These are phyloP conservation scores for Phytophthora nicotianae DNA, from an alignment of 352 stramenopile species.

Conservation along the genomic window DNA sequence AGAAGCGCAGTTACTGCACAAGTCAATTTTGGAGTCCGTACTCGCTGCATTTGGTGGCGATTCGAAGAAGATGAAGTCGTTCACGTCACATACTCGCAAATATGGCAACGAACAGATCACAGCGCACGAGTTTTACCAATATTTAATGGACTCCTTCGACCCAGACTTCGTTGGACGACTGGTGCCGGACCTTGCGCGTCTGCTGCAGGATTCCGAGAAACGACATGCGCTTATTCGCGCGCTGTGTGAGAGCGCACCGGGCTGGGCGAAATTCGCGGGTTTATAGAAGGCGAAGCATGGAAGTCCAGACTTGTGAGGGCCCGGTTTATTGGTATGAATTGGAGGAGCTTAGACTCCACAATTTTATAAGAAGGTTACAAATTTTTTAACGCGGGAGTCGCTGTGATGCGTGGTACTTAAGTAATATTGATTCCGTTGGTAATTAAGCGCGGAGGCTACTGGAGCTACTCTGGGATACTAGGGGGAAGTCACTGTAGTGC, in stretches of 20 bases:
- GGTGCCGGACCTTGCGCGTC: slow-evolving; percentile 81
- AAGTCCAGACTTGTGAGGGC: background rate
- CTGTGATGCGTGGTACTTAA: slow-evolving; percentile 10
- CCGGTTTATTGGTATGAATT: slow-evolving; percentile 21
- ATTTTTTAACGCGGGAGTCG: slow-evolving; percentile 28
- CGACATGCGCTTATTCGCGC: slow-evolving; percentile 81
- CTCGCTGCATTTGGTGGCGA: slow-evolving; percentile 75
- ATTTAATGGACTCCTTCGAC: slow-evolving; percentile 90
- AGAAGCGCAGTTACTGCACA: slow-evolving; percentile 80
- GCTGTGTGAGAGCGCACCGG: slow-evolving; percentile 83
- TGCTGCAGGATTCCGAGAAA: slow-evolving; percentile 86
- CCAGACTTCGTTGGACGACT: slow-evolving; percentile 86
- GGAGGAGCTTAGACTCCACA: slow-evolving; percentile 18
- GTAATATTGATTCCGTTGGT: slow-evolving; percentile 3
- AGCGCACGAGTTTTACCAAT: slow-evolving; percentile 89
- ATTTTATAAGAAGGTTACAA: slow-evolving; percentile 33
- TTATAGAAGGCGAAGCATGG: slow-evolving; percentile 42
- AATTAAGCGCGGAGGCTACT: slow-evolving; percentile 43
- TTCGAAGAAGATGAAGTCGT: slow-evolving; percentile 86
- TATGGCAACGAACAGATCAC: slow-evolving; percentile 87
- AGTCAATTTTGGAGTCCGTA: slow-evolving; percentile 83
- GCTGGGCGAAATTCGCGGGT: slow-evolving; percentile 84
- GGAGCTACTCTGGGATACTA: slow-evolving; percentile 48
- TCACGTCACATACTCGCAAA: slow-evolving; percentile 85
- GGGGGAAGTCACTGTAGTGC: slow-evolving; percentile 76